These are phyloP conservation scores for Pichia sp. DNA, from an alignment of 1,139 yeast species.

Conservation along the genomic window DNA sequence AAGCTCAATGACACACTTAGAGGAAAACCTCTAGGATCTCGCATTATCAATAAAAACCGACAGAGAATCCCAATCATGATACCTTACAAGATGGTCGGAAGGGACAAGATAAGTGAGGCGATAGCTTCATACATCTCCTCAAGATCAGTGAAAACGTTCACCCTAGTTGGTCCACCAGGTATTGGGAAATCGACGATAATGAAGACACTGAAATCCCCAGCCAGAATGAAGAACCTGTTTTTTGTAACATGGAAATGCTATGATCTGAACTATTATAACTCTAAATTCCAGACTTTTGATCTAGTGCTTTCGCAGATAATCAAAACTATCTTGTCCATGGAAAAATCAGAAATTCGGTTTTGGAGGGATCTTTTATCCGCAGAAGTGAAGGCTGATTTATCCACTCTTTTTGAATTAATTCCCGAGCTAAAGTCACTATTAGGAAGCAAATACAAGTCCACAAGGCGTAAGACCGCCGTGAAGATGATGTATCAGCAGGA, in stretches of 20 bases:
- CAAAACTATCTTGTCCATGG: slow-evolving; percentile 37
- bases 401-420: slow-evolving; percentile 35
- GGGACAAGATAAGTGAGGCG: slow-evolving; percentile 29
- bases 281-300: slow-evolving; percentile 28
- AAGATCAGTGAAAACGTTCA: slow-evolving; percentile 29
- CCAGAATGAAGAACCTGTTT: slow-evolving; percentile 33
- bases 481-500: slow-evolving; percentile 26
- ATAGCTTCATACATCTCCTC: slow-evolving; percentile 28
- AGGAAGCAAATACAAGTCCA: slow-evolving; percentile 35
- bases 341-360: slow-evolving; percentile 31
- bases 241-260: slow-evolving; percentile 39
- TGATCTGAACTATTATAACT: slow-evolving; percentile 21
- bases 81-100: slow-evolving; percentile 34
- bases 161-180: slow-evolving; percentile 42
- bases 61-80: slow-evolving; percentile 20
- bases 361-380: slow-evolving; percentile 40
- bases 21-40: not conserved
- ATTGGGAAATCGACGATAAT: slow-evolving; percentile 42
- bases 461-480: slow-evolving; percentile 22
- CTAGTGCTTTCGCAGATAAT: slow-evolving; percentile 36
- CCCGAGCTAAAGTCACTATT: slow-evolving; percentile 41
- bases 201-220: slow-evolving; percentile 34
- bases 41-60: not conserved
- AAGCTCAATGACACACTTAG: slow-evolving; percentile 17
- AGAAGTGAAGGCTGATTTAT: slow-evolving; percentile 37